Evolutionary conservation across 192 early-diverging fungal species (phyloP), one percentile per base, ranked within the genome.

Genomic region (Coemansia guatemalensis): DNA sequence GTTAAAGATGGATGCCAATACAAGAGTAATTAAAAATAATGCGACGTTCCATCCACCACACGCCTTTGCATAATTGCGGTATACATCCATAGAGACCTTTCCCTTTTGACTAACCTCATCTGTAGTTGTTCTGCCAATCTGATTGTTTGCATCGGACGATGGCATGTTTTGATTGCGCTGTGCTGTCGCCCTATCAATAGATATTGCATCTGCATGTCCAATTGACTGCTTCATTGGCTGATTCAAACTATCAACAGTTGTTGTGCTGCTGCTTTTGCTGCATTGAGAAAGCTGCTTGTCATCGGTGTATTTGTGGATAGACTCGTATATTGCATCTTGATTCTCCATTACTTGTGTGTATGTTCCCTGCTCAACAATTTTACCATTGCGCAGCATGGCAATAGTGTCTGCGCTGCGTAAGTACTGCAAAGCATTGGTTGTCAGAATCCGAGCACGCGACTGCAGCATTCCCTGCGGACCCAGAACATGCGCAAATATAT

Each of bases 341-440:
- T 61, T 26, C 3, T 18, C 48, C 41, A 61, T 61, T n/a, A 41
- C 59, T 8, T 12, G 5, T 14, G 48, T 22, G 29, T 24, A 51
- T 11, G 39, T 11, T 4, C 44, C 17, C 5, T 56, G 41, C 20
- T 64, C 62, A 9, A 64, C 23, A 47, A 64, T 30, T 7, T 8
- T 24, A 2, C 62, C 62, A n/a, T 64, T 24, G 4, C 48, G 12
- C 23, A 88, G 39, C 50, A 86, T 78, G 48, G 75, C 56, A 30
- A 88, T 65, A 9, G 56, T 50, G 55, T 84, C 81, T 8, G 69
- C 61, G 8, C 71, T 69, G 58, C 65, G 52, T 51, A 88, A 64
- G 30, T 81, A 71, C n/a, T 82, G 75, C 3, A 85, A 39, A 0
- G 77, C 76, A 58, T 87, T 86, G 24, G 87, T 87, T 30, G 86